Evolutionary conservation across 2,329 filamentous ascomycete genomes (phyloP), one percentile per base, ranked within the genome.

Genomic region (Nemania sp.): DNA sequence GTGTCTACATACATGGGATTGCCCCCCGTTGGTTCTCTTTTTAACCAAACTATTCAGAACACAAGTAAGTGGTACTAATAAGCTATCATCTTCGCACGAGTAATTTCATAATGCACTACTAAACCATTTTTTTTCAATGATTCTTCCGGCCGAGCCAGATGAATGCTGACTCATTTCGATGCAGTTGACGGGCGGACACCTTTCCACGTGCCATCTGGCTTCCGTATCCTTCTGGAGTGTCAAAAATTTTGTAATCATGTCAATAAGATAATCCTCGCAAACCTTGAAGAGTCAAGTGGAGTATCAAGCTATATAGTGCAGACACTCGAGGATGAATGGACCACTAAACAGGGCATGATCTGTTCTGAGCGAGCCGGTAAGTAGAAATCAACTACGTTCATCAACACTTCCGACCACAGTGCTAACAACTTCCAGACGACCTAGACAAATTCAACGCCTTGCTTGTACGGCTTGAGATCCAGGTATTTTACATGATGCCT

Each of bases 311-410:
- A 76, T 36, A 66, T 78, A 9, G 74, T 82, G 0, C 71, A 72
- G 39, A 68, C 75, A 20, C 75, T 81, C 62, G 79, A 82, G 61
- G 75, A 79, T 36, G 80, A 83, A 56, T 77, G 80, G 60, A 75
- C 77, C 46, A 71, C 72, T n/a, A 65, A 80, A 2, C 74, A 74
- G 50, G 71, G 75, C 3, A 64, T 77, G 1, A 67, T 80, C n/a
- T 73, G 73, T 28, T 73, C 72, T 9, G 71, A 75, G 24, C 75
- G 77, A 41, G 76, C 77, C 51, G 78, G 78, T 80, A 64, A 14
- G 68, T 37, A 22, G 4, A 42, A n/a, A 12, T 43, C 7, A 41
- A 22, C 34, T 39, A 19, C 8, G n/a, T 31, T 9, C 19, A 24
- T 22, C 34, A 42, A 28, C 11, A 15, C 33, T 23, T 11, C 37